Evolutionary conservation across 179 eudicot species (phyloP).

Genomic region (Monotropa hypopitys): DNA sequence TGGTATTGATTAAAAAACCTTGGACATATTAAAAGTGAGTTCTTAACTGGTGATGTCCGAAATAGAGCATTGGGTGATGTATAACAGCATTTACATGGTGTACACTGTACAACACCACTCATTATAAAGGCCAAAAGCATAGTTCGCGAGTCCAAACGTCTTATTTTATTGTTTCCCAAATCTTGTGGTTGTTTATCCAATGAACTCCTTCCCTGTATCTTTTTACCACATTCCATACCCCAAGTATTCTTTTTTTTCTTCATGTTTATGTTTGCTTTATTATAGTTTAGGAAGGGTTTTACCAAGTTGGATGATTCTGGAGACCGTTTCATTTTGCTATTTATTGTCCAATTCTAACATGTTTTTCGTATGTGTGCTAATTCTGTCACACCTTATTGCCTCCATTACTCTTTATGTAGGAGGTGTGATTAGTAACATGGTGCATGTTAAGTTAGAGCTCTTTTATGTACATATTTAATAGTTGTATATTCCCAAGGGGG

Average conservation of each 20-base stretch:
- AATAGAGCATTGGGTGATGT: neutral
- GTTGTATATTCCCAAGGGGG: no score
- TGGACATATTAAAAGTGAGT: neutral
- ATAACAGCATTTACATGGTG: neutral
- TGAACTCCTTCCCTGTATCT: neutral
- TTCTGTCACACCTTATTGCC: neutral
- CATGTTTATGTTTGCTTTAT: no score
- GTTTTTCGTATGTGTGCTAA: neutral
- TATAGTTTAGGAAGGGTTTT: no score
- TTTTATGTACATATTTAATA: no score
- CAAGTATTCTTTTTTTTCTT: no score
- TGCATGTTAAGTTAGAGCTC: no score
- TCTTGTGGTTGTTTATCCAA: neutral
- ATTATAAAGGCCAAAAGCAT: neutral
- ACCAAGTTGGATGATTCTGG: neutral
- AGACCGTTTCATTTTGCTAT: neutral
- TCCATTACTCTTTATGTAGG: neutral
- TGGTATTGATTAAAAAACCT: neutral
- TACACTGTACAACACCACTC: neutral
- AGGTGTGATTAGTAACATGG: neutral
- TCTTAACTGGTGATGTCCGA: no score
- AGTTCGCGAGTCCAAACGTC: neutral
- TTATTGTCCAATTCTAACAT: no score
- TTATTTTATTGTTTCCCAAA: no score
- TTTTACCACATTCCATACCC: no score